Conservation (phyloP, 306 rosid species). For the Trifolium pratense region DNA sequence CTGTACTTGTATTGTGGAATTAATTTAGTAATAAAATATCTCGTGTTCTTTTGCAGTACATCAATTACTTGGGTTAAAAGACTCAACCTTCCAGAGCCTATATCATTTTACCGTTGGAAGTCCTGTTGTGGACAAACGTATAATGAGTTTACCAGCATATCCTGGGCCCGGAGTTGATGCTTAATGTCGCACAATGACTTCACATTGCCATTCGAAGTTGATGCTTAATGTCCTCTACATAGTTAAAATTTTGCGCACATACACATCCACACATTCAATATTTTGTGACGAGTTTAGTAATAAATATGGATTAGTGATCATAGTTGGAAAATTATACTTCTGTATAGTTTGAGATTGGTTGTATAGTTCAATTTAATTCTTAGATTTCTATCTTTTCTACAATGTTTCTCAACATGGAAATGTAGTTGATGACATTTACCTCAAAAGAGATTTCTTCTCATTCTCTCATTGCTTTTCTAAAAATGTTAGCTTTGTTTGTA, state of each 20-base stretch:
- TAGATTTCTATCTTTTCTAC: too few relatives aligned
- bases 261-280: slow-evolving; percentile 11
- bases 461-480: too few relatives aligned
- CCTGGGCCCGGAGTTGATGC: slow-evolving; percentile 79
- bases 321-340: slow-evolving; percentile 7
- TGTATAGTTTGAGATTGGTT: slow-evolving; percentile 25
- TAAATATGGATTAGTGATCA: background rate
- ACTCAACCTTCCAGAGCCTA: slow-evolving; percentile 79
- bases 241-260: slow-evolving; percentile 13
- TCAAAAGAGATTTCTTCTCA: too few relatives aligned
- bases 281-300: background rate
- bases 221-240: slow-evolving; percentile 51
- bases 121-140: slow-evolving; percentile 82
- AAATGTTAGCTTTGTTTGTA: too few relatives aligned
- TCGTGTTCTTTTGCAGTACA: slow-evolving; percentile 72
- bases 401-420: too few relatives aligned
- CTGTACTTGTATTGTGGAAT: background rate
- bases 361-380: too few relatives aligned
- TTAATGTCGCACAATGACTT: slow-evolving; percentile 43
- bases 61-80: slow-evolving; percentile 77
- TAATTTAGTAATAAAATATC: slow-evolving; percentile 1
- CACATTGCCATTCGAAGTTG: slow-evolving; percentile 31
- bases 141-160: slow-evolving; percentile 96
- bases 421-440: too few relatives aligned
- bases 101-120: slow-evolving; percentile 95